Evolutionary conservation across 2,329 filamentous ascomycete species (phyloP), one percentile per base, ranked within the genome.

Genomic region (Diaporthe citri): DNA sequence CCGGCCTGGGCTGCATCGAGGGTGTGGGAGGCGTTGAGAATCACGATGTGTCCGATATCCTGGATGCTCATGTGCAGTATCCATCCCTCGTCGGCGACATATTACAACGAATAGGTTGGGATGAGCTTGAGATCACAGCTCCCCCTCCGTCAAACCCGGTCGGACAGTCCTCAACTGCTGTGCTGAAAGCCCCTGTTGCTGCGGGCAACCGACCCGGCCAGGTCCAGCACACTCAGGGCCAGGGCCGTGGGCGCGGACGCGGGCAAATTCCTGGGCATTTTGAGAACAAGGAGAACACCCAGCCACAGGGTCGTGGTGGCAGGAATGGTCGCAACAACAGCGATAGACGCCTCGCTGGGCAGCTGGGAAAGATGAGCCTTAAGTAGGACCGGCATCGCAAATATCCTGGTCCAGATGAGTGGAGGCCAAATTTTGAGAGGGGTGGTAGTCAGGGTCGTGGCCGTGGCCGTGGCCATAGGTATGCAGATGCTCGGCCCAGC

Each of bases 1-100:
- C 96, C 0, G 96, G 96, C 0, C 85, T 98, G 25, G 93, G 98
- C 82, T 89, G 90, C 22, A 90, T 97, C 43, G 87, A 90, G 55
- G 92, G 92, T 20, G 90, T 95, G 3, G 86, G 88, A 70, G 88
- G 89, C 52, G 86, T 93, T 72, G 93, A 95, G 81, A 95, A 94
- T 78, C 85, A 93, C 71, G 87, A 94, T 77, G 89, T 92, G 36
- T 92, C 90, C 76, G 88, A 91, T 72, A 87, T 92, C 77, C 89
- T 94, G 71, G 90, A 86, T 77, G 93, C 92, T 22, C 94, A 96
- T 83, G 83, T 94, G 75, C 88, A 91, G 78, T 96, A 96, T 81
- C 90, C 92, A 75, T 90, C 90, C 79, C 85, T 95, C 69, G 86
- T 93, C 12, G 92, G 93, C 22, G 88, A 85, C 57, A 92, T 96